A percentile compares a stretch with the other conserved stretches of the same genome.
Conservation (phyloP, 2,329 filamentous ascomycete genomes). For the Malbranchea cinnamomea region DNA sequence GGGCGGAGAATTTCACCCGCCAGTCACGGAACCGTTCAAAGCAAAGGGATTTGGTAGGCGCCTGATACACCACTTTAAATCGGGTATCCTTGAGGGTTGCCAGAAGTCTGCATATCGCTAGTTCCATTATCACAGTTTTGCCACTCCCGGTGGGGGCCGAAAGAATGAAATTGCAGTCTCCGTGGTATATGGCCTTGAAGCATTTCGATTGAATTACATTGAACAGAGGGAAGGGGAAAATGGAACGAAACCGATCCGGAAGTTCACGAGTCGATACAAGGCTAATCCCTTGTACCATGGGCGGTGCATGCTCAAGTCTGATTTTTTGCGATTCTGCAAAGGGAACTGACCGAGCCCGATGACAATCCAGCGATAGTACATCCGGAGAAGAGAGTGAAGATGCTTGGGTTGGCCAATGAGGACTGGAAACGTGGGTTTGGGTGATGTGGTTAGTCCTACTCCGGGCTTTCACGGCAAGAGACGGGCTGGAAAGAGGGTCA, state of each 20-base stretch:
- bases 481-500: constrained; percentile 19
- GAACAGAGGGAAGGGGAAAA: constrained; percentile 63
- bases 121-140: constrained; percentile 67
- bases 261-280: constrained; percentile 45
- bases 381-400: constrained; percentile 2
- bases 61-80: constrained; percentile 75
- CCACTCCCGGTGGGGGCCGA: constrained; percentile 74
- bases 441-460: constrained; percentile 5
- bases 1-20: constrained; percentile 53
- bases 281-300: constrained; percentile 43
- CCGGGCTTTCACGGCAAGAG: constrained; percentile 14
- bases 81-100: constrained; percentile 39
- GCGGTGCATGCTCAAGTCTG: constrained; percentile 21
- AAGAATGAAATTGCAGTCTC: constrained; percentile 62
- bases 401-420: constrained; percentile 5
- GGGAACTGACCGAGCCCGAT: constrained; percentile 1
- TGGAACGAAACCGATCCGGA: constrained; percentile 51
- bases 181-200: constrained; percentile 50
- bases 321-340: constrained; percentile 11
- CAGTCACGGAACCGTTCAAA: constrained; percentile 64
- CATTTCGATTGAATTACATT: constrained; percentile 75
- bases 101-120: constrained; percentile 63
- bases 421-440: constrained; percentile 2
- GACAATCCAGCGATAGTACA: neutral
- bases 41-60: constrained; percentile 71